A percentile compares a stretch with the other conserved stretches of the same genome.
Evolutionary conservation across 2,329 filamentous ascomycete genomes (phyloP).

Genomic region (Nemania bipapillata): DNA sequence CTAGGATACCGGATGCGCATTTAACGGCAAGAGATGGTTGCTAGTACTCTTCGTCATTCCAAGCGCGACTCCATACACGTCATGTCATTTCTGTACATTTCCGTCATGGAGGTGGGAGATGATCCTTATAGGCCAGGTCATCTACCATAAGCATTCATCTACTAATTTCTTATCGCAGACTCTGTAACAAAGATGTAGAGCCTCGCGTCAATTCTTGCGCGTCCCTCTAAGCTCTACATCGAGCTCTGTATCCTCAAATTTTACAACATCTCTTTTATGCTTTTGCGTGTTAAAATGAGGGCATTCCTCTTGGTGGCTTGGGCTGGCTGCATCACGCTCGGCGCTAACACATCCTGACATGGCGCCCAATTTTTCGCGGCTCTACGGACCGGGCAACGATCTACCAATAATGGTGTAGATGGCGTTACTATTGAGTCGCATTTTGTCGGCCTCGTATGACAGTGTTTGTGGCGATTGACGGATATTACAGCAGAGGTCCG

Average conservation of each 20-base stretch:
- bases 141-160: too few species aligned
- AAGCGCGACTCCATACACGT: background rate
- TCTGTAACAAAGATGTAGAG: background rate
- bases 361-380: background rate
- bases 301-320: constrained; percentile 4
- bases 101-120: background rate
- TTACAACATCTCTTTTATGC: background rate
- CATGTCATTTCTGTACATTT: background rate
- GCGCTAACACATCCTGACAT: background rate
- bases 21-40: background rate
- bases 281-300: background rate
- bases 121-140: background rate
- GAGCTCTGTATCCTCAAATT: background rate
- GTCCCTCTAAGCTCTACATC: too few species aligned
- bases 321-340: background rate
- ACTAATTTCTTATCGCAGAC: too few species aligned
- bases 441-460: background rate
- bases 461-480: background rate
- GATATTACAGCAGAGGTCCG: background rate
- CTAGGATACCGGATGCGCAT: background rate
- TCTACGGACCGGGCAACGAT: constrained; percentile 1
- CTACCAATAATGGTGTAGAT: background rate
- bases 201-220: too few species aligned
- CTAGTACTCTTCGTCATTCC: background rate
- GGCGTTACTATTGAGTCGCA: background rate